Base-by-base conservation (phyloP, 495 filamentous ascomycete genomes). In the Penicillium dipodomyicola region DNA sequence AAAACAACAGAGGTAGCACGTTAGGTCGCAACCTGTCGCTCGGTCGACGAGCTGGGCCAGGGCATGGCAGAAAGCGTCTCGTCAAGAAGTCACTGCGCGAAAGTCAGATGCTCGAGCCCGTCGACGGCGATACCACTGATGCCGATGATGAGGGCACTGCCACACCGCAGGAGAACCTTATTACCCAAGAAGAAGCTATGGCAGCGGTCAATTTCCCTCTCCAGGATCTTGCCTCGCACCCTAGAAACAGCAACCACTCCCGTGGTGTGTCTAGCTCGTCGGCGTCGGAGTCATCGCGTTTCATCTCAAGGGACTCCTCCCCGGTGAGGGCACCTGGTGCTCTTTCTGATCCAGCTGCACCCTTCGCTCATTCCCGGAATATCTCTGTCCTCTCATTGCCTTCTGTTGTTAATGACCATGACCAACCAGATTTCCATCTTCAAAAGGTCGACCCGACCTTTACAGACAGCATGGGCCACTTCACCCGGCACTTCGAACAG, bases 391-490 rank as follows among this genome's bases (percentile, higher is more conserved):
- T 64, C 10, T 64, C 61, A 5, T 30, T 64, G 39, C 57, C 49
- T 5, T 64, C 61, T 20, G 57, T 64, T 11, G 53, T 63, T 17
- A 45, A 42, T 8, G 61, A 63, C 12, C 61, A 63, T 20, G 46
- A 59, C 4, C 37, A 45, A 39, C 44, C 58, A 20, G 37, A 54
- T 14, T 82, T 81, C 61, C 74, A 79, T 62, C 76, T 87, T 23
- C 84, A 87, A 58, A 80, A 85, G 56, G 81, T 87, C 17, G 81
- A 86, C 56, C 84, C 84, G 25, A 84, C 81, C 72, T 88, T 88
- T 71, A 86, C 80, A n/a, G 85, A 88, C 64, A 75, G 79, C 5
- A 80, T 75, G 23, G 82, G 82, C 14, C 62, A 78, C 25, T 87
- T 82, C 68, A 80, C 81, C 22, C 67, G 75, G 23, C 71, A 71